These are phyloP conservation scores for Candida coleopterorum DNA, from an alignment of 805 yeast species.

Conservation along the genomic window DNA sequence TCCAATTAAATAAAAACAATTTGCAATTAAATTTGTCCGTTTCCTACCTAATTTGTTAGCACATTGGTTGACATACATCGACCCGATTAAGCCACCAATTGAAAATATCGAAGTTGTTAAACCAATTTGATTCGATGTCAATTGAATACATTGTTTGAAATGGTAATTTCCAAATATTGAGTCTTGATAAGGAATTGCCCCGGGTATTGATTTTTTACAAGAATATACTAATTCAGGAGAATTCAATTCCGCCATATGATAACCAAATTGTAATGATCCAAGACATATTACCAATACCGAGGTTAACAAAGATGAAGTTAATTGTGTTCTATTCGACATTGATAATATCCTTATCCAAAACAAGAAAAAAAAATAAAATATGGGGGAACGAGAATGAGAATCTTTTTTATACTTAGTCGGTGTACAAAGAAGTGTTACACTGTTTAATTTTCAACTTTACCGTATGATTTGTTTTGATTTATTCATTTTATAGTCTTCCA, in stretches of 20 bases:
- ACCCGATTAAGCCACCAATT: constrained; percentile 79
- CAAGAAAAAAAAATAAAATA: background rate
- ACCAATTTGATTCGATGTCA: constrained; percentile 59
- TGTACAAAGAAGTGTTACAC: too few relatives aligned
- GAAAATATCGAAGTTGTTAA: constrained; percentile 73
- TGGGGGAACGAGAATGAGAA: background rate
- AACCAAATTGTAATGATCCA: constrained; percentile 86
- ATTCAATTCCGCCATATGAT: constrained; percentile 90
- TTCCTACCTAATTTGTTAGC: constrained; percentile 68
- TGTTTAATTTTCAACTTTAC: too few relatives aligned
- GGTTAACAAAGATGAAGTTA: constrained; percentile 33
- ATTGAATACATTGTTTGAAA: constrained; percentile 49
- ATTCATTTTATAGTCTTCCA: too few relatives aligned
- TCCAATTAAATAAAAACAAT: constrained; percentile 53
- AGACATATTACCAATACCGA: constrained; percentile 60
- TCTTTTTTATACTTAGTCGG: too few relatives aligned
- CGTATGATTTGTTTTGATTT: too few relatives aligned
- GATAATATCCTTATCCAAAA: too few relatives aligned
- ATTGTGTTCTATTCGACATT: constrained; percentile 1
- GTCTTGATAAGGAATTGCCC: constrained; percentile 24
- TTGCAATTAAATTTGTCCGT: constrained; percentile 46
- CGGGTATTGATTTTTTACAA: constrained; percentile 41
- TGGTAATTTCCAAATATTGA: constrained; percentile 40
- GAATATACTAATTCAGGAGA: constrained; percentile 76
- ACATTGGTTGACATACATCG: constrained; percentile 59